Conservation (phyloP, 805 yeast species). For the Monosporozyma siamensis region DNA sequence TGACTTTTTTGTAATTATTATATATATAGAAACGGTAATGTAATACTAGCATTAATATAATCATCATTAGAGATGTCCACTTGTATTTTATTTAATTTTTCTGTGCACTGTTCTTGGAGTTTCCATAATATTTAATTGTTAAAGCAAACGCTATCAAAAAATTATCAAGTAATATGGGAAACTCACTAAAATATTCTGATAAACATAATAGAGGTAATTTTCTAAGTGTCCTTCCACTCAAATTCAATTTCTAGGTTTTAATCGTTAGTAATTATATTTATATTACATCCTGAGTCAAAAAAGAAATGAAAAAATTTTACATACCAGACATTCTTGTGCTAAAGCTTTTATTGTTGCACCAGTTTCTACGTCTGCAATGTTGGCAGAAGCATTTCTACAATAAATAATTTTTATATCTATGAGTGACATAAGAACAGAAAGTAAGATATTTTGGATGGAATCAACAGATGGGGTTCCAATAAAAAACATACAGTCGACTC, state of each 20-base stretch:
- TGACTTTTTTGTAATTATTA: slow-evolving; percentile 1
- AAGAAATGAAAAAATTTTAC: slow-evolving; percentile 5
- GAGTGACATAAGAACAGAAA: slow-evolving; percentile 23
- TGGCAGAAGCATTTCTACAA: slow-evolving; percentile 1
- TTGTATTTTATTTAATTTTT: background rate
- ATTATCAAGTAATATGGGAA: slow-evolving; percentile 20
- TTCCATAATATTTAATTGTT: slow-evolving; percentile 1
- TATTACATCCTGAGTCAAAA: background rate
- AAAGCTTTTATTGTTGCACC: slow-evolving; percentile 9
- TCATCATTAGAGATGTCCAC: no score
- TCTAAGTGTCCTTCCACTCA: slow-evolving; percentile 27
- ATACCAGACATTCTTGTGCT: slow-evolving; percentile 22
- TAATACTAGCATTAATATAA: slow-evolving; percentile 5
- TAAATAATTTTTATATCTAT: slow-evolving; percentile 11
- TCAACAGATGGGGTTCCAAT: slow-evolving; percentile 30
- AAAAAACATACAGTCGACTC: slow-evolving; percentile 33
- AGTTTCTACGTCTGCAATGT: slow-evolving; percentile 7
- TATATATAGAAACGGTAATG: slow-evolving; percentile 3
- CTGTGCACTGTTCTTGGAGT: background rate
- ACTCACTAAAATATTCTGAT: slow-evolving; percentile 19
- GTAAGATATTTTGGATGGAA: slow-evolving; percentile 27
- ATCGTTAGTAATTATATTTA: slow-evolving; percentile 3
- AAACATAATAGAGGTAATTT: slow-evolving; percentile 24
- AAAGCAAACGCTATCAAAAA: slow-evolving; percentile 22
- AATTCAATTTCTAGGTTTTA: slow-evolving; percentile 10